phyloP scores from a whole-genome alignment of 2,329 filamentous ascomycete species.

The Colletotrichum abscissum region DNA sequence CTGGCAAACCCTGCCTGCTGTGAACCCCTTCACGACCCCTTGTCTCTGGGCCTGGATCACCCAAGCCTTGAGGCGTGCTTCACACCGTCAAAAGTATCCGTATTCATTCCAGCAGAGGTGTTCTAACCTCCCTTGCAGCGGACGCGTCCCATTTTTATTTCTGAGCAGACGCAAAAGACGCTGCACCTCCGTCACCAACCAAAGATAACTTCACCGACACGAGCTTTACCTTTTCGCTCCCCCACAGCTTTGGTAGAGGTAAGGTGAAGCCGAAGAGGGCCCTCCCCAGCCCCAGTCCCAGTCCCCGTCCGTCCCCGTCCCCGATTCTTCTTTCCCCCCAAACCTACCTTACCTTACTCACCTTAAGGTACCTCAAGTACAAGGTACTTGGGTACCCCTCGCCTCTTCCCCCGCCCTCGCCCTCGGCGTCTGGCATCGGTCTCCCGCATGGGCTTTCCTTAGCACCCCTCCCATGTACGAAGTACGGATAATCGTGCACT shows the following conservation, averaged over 20 bases:
- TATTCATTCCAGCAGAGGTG: not conserved
- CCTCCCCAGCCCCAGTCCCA: conserved; percentile 12
- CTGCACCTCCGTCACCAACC: not conserved
- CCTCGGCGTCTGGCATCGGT: conserved; percentile 14
- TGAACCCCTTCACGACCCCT: conserved; percentile 6
- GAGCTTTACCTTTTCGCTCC: not conserved
- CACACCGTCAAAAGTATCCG: not conserved
- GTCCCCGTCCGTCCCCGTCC: not conserved
- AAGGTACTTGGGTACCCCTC: conserved; percentile 17
- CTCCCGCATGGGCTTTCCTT: conserved; percentile 31
- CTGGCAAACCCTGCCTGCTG: conserved; percentile 19
- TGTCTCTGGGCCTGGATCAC: conserved; percentile 3
- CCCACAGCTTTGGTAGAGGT: not conserved
- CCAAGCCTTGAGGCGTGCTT: not conserved
- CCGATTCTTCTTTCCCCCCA: not conserved
- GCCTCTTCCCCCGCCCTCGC: conserved; percentile 6
- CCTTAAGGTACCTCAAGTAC: not conserved
- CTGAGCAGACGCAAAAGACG: not conserved
- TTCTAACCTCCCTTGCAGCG: conserved; percentile 9
- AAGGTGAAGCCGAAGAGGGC: not conserved
- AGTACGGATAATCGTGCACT: not conserved
- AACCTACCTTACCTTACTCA: too few relatives aligned
- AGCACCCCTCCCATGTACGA: not conserved
- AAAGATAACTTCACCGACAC: not conserved
- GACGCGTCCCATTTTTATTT: not conserved